Evolutionary conservation across 805 yeast genomes (phyloP).

Genomic region (Yamadazyma ubonensis): DNA sequence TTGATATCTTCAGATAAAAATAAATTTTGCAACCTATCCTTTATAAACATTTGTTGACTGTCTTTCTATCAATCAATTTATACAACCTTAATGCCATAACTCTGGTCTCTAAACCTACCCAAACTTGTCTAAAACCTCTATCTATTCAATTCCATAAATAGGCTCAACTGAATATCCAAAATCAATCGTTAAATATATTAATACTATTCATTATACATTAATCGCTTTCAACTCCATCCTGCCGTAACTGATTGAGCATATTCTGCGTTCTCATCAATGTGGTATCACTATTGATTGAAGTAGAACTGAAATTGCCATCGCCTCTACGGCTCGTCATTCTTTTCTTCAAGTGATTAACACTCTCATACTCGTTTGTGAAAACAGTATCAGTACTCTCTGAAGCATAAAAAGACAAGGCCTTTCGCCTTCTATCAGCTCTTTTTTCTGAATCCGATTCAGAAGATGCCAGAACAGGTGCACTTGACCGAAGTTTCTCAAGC

Average conservation of each 20-base stretch:
- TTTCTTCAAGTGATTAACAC: conserved; percentile 36
- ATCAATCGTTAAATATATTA: not conserved
- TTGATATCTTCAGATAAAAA: too few species aligned
- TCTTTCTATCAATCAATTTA: too few species aligned
- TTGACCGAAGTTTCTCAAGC: conserved; percentile 31
- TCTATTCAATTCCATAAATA: too few species aligned
- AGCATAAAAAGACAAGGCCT: conserved; percentile 36
- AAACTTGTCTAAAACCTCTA: too few species aligned
- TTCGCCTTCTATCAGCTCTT: conserved; percentile 25
- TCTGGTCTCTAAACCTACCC: too few species aligned
- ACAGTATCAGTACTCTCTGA: conserved; percentile 22
- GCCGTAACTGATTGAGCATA: conserved; percentile 37
- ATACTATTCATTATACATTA: conserved; percentile 1
- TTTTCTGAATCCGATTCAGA: conserved; percentile 7
- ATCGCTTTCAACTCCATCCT: not conserved
- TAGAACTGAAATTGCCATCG: conserved; percentile 12
- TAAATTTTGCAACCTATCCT: too few species aligned
- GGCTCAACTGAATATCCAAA: too few species aligned
- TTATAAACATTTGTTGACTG: too few species aligned
- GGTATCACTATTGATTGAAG: conserved; percentile 20
- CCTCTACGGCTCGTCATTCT: conserved; percentile 37
- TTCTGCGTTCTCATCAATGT: conserved; percentile 39
- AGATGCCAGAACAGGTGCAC: conserved; percentile 21
- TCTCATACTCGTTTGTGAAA: conserved; percentile 30
- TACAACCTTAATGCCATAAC: too few species aligned